Conservation (phyloP, 495 filamentous ascomycete species). For the Halenospora varia region DNA sequence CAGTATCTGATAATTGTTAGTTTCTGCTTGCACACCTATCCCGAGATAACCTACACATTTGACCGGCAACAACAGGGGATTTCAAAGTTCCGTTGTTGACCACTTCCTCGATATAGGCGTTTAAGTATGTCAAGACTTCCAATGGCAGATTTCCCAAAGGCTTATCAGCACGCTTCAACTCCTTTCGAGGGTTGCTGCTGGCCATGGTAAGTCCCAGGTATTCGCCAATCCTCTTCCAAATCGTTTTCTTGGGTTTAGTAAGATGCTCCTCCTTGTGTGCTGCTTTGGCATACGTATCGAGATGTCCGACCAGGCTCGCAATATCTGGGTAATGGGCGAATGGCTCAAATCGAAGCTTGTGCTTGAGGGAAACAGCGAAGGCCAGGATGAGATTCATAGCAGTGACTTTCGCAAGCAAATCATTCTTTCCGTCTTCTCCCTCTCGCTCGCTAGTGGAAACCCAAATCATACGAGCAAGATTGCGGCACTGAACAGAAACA, state of each 20-base stretch:
- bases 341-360: slow-evolving; percentile 84
- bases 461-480: slow-evolving; percentile 76
- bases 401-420: slow-evolving; percentile 65
- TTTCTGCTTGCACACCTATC: neutral
- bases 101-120: slow-evolving; percentile 57
- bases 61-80: slow-evolving; percentile 27
- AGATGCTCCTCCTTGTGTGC: slow-evolving; percentile 53
- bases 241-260: slow-evolving; percentile 32
- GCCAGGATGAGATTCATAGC: slow-evolving; percentile 79
- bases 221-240: slow-evolving; percentile 61
- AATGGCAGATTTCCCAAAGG: slow-evolving; percentile 71
- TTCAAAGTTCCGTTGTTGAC: slow-evolving; percentile 50
- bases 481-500: slow-evolving; percentile 66
- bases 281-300: slow-evolving; percentile 65
- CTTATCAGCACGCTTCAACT: slow-evolving; percentile 59
- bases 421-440: slow-evolving; percentile 54
- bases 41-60: slow-evolving; percentile 16
- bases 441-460: slow-evolving; percentile 64
- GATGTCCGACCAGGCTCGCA: slow-evolving; percentile 49
- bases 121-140: slow-evolving; percentile 71
- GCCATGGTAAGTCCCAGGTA: slow-evolving; percentile 69
- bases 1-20: slow-evolving; percentile 27
- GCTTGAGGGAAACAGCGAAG: slow-evolving; percentile 73
- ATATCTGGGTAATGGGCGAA: slow-evolving; percentile 73
- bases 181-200: slow-evolving; percentile 67